phyloP scores from a whole-genome alignment of 495 filamentous ascomycete genomes.

The Penicillium flavigenum region DNA sequence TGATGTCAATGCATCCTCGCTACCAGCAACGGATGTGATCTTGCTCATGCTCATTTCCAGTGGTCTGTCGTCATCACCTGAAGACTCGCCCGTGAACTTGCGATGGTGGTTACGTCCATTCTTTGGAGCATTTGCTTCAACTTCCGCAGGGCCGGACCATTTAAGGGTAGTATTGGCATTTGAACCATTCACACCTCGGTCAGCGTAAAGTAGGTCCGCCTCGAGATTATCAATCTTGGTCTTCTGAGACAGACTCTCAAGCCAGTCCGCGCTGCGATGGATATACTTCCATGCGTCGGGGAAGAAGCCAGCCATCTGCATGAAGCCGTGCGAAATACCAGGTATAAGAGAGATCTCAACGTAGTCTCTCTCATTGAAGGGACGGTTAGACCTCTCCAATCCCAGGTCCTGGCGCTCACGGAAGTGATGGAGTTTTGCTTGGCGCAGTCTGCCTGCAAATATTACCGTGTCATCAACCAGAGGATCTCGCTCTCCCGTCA shows the following conservation, averaged over 20 bases:
- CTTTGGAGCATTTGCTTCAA: neutral
- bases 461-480: slow-evolving; percentile 96
- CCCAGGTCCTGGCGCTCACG: slow-evolving; percentile 62
- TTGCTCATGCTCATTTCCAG: slow-evolving; percentile 71
- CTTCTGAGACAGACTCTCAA: slow-evolving; percentile 64
- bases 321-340: slow-evolving; percentile 85
- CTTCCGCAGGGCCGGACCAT: neutral
- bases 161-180: slow-evolving; percentile 2
- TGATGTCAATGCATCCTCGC: slow-evolving; percentile 5
- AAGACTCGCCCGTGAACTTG: slow-evolving; percentile 57
- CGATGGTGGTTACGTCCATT: slow-evolving; percentile 40
- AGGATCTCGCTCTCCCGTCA: slow-evolving; percentile 93
- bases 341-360: slow-evolving; percentile 84
- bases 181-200: neutral
- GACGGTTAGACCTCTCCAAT: slow-evolving; percentile 47
- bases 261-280: slow-evolving; percentile 71
- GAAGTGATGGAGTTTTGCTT: slow-evolving; percentile 73
- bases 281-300: slow-evolving; percentile 85
- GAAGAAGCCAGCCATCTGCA: slow-evolving; percentile 84
- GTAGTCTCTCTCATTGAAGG: slow-evolving; percentile 72
- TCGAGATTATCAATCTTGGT: slow-evolving; percentile 41
- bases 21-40: slow-evolving; percentile 20
- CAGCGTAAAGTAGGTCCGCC: slow-evolving; percentile 22
- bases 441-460: slow-evolving; percentile 81
- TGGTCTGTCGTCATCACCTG: slow-evolving; percentile 74